Conservation (phyloP, 2,329 filamentous ascomycete genomes). For the Colletotrichum euphorbiae region DNA sequence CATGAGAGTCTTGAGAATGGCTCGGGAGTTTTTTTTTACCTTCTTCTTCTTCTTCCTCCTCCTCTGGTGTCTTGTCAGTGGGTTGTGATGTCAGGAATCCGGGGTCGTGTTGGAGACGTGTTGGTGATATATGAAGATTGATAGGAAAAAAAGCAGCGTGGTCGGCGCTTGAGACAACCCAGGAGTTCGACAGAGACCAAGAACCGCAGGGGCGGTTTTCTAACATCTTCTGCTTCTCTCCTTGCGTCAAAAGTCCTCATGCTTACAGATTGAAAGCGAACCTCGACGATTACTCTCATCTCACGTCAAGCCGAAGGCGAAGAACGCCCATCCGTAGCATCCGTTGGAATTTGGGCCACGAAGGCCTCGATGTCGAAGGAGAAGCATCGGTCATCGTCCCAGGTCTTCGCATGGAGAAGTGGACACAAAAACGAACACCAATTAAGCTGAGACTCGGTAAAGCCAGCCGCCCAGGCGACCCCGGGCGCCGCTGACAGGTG, state of each 20-base stretch:
- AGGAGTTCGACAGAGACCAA: neutral
- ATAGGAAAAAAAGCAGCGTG: neutral
- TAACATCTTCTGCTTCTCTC: no score
- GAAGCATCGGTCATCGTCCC: slow-evolving; percentile 21
- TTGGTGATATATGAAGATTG: slow-evolving; percentile 14
- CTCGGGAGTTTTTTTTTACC: slow-evolving; percentile 10
- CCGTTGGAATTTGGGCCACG: no score
- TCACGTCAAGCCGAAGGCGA: no score
- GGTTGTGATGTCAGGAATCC: slow-evolving; percentile 25
- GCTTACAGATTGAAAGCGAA: no score
- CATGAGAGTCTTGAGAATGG: slow-evolving; percentile 9
- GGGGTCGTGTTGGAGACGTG: slow-evolving; percentile 6
- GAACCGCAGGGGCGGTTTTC: neutral
- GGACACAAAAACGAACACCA: slow-evolving; percentile 13
- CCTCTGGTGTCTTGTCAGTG: neutral
- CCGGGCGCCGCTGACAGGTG: slow-evolving; percentile 6
- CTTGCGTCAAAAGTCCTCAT: no score
- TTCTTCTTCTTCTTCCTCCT: no score
- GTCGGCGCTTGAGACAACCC: neutral
- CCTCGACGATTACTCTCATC: no score
- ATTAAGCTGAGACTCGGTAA: slow-evolving; percentile 37
- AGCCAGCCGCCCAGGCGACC: slow-evolving; percentile 2
- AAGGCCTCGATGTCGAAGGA: no score
- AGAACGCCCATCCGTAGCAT: no score
- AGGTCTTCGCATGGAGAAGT: slow-evolving; percentile 7